Evolutionary conservation across 306 rosid genomes (phyloP), one percentile per base, ranked within the genome.

Genomic region (Inga oerstediana): DNA sequence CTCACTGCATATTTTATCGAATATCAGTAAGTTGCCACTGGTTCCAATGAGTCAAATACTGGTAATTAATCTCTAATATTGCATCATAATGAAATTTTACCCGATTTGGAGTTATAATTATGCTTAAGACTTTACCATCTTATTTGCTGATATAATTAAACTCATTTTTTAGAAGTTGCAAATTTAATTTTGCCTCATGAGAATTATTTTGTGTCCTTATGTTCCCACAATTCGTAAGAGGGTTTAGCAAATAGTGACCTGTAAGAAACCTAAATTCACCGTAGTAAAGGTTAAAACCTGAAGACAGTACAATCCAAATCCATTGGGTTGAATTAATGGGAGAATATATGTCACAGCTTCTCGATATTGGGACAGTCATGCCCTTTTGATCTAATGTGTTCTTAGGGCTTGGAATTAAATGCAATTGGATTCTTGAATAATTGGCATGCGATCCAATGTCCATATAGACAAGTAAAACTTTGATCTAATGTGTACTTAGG

Each of bases 231-330:
- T 39, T 45, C 37, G 39, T 45, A 9, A 13, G 83, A 19, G 76
- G 80, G 81, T 41, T 82, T 41, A 66, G 68, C 58, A 39, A 72
- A 68, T 82, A 75, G 59, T 74, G 46, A 62, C 35, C 27, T n/a
- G 46, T 78, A 68, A 30, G 77, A 69, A 37, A 66, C 75, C 32
- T 34, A 11, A 46, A 4, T 45, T 72, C 9, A 46, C 61, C 13
- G n/a, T 68, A 10, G 43, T 39, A n/a, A 39, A 7, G 27, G 67
- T 52, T 34, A 72, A 65, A 72, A 52, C 66, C 45, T 30, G 37
- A 65, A 51, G 10, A 20, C 65, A 0, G 34, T 54, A 72, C 73
- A 71, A 67, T 52, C 74, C 61, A 30, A 27, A 70, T 30, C 19
- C 17, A 69, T 17, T 71, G 61, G 52, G 66, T 70, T 76, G 24